phyloP scores from a whole-genome alignment of 2,329 filamentous ascomycete species.

The Fusarium anguioides region DNA sequence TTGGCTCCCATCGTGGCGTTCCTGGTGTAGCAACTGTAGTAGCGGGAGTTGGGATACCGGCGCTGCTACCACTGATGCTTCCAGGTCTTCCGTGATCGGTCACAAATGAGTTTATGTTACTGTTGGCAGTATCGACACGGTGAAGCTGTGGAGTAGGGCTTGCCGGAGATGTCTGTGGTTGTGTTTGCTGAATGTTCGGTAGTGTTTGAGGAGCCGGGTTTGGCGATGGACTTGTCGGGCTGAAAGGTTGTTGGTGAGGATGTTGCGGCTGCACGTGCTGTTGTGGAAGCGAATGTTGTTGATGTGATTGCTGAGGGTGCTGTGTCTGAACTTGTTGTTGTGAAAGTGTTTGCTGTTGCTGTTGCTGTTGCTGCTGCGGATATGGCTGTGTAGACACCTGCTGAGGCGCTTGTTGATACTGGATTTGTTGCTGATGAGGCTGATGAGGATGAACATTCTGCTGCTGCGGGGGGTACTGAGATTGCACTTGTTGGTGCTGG shows the following conservation, averaged over 20 bases:
- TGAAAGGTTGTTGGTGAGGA: not conserved
- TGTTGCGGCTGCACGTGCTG: too few species aligned
- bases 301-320: not conserved
- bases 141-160: slow-evolving; percentile 6
- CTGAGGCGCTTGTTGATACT: not conserved
- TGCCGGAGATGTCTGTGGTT: not conserved
- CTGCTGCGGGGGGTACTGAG: too few species aligned
- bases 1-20: slow-evolving; percentile 20
- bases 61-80: slow-evolving; percentile 26
- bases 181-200: not conserved
- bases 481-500: slow-evolving; percentile 5
- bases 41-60: slow-evolving; percentile 13
- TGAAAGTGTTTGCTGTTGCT: not conserved
- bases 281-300: too few species aligned
- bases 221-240: not conserved
- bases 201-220: slow-evolving; percentile 14
- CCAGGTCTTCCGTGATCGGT: slow-evolving; percentile 9
- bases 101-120: slow-evolving; percentile 6
- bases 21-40: slow-evolving; percentile 21
- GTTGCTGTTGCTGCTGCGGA: not conserved
- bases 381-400: not conserved
- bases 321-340: slow-evolving; percentile 7
- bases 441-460: slow-evolving; percentile 2
- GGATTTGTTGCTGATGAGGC: not conserved
- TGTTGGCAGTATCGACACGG: slow-evolving; percentile 4